Percentiles rank a stretch among this genome's conserved stretches.
Conservation (phyloP, 2,329 filamentous ascomycete genomes). For the Cercospora sp. region DNA sequence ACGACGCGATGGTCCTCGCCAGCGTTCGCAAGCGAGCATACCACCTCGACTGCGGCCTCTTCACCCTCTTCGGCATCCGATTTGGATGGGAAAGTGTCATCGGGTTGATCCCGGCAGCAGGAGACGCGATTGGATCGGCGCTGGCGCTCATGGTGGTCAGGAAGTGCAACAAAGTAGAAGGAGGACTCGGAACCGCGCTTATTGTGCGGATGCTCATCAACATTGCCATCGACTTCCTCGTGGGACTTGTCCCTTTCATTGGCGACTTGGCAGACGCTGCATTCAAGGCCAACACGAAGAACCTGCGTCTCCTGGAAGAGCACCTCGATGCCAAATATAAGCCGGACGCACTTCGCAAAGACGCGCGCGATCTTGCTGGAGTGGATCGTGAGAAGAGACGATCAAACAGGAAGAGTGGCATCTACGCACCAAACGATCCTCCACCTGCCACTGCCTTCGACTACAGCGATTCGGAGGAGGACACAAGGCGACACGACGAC, state of each 20-base stretch:
- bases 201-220: conserved; percentile 76
- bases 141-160: conserved; percentile 74
- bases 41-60: conserved; percentile 78
- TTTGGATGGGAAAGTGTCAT: conserved; percentile 91
- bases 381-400: conserved; percentile 38
- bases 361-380: conserved; percentile 31
- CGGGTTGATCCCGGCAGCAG: conserved; percentile 76
- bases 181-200: conserved; percentile 65
- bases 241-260: conserved; percentile 72
- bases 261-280: conserved; percentile 74
- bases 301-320: conserved; percentile 68
- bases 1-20: conserved; percentile 80
- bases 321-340: conserved; percentile 68
- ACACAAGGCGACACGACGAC: conserved; percentile 4
- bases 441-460: conserved; percentile 50
- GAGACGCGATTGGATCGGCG: conserved; percentile 71
- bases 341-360: conserved; percentile 37
- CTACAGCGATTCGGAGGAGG: conserved; percentile 19
- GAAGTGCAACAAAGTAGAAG: conserved; percentile 71
- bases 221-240: conserved; percentile 69
- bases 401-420: conserved; percentile 36
- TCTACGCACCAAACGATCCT: conserved; percentile 38
- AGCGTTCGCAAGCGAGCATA: conserved; percentile 85
- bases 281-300: conserved; percentile 74
- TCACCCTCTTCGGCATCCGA: conserved; percentile 75